Evolutionary conservation across 2,329 filamentous ascomycete species (phyloP).

Genomic region (Graphilbum sp.): DNA sequence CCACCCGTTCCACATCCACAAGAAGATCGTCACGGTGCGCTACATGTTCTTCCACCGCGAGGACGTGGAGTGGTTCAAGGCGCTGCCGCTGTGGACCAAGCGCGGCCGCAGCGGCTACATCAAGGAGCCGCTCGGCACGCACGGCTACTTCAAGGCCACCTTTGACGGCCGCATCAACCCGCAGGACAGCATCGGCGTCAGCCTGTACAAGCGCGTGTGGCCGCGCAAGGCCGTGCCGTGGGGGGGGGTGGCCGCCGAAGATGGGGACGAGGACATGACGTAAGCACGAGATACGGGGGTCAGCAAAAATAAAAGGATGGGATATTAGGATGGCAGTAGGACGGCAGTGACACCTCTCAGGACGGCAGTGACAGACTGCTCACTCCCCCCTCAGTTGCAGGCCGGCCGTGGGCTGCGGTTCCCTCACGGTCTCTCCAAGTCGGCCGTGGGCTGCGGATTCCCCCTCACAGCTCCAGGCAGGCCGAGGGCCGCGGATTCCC

Average conservation of each 20-base stretch:
- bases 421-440: no score
- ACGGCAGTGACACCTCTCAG: no score
- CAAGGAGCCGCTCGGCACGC: slow-evolving; percentile 87
- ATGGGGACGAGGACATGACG: slow-evolving; percentile 17
- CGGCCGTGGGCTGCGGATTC: no score
- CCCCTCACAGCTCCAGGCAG: no score
- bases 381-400: no score
- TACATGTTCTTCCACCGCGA: slow-evolving; percentile 99
- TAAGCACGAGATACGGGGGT: no score
- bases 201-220: slow-evolving; percentile 73
- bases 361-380: no score
- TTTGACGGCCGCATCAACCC: slow-evolving; percentile 95
- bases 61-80: slow-evolving; percentile 96
- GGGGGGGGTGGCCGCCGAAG: not conserved
- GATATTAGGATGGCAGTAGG: no score
- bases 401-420: no score
- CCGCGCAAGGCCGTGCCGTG: slow-evolving; percentile 46
- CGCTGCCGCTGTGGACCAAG: slow-evolving; percentile 84
- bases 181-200: slow-evolving; percentile 84
- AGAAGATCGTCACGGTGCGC: slow-evolving; percentile 86
- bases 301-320: no score
- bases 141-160: slow-evolving; percentile 99
- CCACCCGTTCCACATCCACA: slow-evolving; percentile 97
- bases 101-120: slow-evolving; percentile 76
- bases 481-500: no score